Conservation (phyloP, 2,329 filamentous ascomycete species). For the Xylariaceae sp. region DNA sequence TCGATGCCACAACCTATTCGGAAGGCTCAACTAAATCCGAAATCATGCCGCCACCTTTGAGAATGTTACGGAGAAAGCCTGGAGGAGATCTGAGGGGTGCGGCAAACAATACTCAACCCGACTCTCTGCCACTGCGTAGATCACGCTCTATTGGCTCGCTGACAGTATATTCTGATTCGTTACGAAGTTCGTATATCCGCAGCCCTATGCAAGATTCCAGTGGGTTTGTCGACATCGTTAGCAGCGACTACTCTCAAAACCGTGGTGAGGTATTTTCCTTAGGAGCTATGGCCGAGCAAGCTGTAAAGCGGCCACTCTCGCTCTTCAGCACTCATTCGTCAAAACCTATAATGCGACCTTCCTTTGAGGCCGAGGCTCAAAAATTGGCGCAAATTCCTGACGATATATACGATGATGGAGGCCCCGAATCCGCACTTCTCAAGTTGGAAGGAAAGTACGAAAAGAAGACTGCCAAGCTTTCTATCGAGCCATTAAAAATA, state of each 20-base stretch:
- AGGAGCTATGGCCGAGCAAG: slow-evolving; percentile 61
- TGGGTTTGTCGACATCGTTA: slow-evolving; percentile 53
- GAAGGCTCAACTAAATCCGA: slow-evolving; percentile 56
- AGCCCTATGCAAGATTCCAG: slow-evolving; percentile 48
- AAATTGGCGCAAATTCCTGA: slow-evolving; percentile 88
- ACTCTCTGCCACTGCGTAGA: slow-evolving; percentile 54
- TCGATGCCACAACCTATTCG: slow-evolving; percentile 65
- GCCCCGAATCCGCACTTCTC: slow-evolving; percentile 87
- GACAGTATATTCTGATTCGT: slow-evolving; percentile 64
- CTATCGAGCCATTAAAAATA: slow-evolving; percentile 45
- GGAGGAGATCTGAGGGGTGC: slow-evolving; percentile 77
- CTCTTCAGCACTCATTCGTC: slow-evolving; percentile 68
- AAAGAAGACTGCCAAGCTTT: slow-evolving; percentile 53
- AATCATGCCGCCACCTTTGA: slow-evolving; percentile 58
- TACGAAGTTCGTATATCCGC: slow-evolving; percentile 62
- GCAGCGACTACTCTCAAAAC: slow-evolving; percentile 49
- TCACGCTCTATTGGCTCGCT: slow-evolving; percentile 66
- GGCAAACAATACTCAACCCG: slow-evolving; percentile 67
- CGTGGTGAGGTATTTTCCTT: slow-evolving; percentile 60
- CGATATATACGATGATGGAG: slow-evolving; percentile 77
- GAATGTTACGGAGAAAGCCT: slow-evolving; percentile 72
- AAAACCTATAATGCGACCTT: slow-evolving; percentile 69
- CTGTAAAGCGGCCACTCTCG: slow-evolving; percentile 54
- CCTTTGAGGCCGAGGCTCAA: slow-evolving; percentile 87
- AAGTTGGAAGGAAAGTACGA: slow-evolving; percentile 90